Percentiles rank a stretch among this genome's conserved stretches.
These are phyloP conservation scores for Paspalum vaginatum DNA, from an alignment of 176 grass and related monocot species.

Conservation along the genomic window DNA sequence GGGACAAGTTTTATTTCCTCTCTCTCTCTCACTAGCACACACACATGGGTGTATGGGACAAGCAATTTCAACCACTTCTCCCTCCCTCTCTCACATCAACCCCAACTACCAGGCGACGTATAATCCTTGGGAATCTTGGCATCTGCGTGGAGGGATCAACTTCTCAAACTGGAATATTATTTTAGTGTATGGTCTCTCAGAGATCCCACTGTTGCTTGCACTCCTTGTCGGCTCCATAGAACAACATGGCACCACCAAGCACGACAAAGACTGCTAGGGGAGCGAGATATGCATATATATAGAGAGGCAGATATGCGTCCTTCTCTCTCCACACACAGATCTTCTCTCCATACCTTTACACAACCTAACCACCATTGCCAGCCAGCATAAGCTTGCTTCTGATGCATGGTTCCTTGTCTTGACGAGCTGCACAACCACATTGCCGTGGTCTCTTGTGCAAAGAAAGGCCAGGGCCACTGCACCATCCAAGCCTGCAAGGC, in stretches of 20 bases:
- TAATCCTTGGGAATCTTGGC: constrained; percentile 46
- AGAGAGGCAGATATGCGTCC: constrained; percentile 10
- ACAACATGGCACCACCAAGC: constrained; percentile 43
- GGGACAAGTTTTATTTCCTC: constrained; percentile 17
- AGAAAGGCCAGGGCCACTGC: constrained; percentile 14
- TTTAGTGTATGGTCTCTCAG: constrained; percentile 13
- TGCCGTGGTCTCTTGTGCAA: background rate
- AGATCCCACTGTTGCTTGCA: constrained; percentile 35
- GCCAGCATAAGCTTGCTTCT: constrained; percentile 22
- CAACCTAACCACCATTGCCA: constrained; percentile 43
- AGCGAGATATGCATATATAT: constrained; percentile 9
- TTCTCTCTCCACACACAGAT: constrained; percentile 22
- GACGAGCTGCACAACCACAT: constrained; percentile 15
- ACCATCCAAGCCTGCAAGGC: background rate
- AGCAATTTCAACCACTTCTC: constrained; percentile 26
- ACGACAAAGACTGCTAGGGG: background rate
- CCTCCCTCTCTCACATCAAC: constrained; percentile 22
- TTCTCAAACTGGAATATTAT: constrained; percentile 62
- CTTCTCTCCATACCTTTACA: background rate
- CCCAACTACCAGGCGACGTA: constrained; percentile 40
- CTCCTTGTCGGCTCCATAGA: constrained; percentile 38
- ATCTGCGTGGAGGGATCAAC: constrained; percentile 63
- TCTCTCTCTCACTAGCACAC: background rate
- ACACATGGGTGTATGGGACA: constrained; percentile 36
- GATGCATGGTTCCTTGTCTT: constrained; percentile 27